phyloP scores from a whole-genome alignment of 164 flowering plant species.

The Aristolochia contorta region DNA sequence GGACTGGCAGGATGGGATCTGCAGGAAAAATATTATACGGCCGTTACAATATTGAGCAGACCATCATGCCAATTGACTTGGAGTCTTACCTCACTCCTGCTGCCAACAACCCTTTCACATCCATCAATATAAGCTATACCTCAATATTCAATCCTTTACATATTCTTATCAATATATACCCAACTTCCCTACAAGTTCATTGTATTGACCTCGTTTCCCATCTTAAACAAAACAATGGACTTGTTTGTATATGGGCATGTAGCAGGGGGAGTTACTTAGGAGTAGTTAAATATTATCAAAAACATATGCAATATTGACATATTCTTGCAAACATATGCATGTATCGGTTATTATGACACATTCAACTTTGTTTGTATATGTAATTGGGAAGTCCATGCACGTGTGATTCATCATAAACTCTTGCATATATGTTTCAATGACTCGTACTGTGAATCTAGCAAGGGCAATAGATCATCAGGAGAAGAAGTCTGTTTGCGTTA shows the following conservation, averaged over 20 bases:
- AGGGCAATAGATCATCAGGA: too few relatives aligned
- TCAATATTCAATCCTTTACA: not conserved
- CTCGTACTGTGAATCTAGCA: too few relatives aligned
- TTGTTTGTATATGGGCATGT: not conserved
- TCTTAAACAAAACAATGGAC: not conserved
- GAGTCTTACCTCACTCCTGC: not conserved
- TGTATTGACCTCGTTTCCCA: not conserved
- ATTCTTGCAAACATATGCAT: too few relatives aligned
- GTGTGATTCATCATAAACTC: too few relatives aligned
- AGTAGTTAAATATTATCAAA: too few relatives aligned
- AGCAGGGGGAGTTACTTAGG: too few relatives aligned
- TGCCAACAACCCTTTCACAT: not conserved
- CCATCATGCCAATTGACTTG: not conserved
- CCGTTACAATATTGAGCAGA: slow-evolving; percentile 1
- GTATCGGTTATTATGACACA: too few relatives aligned
- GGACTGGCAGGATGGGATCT: not conserved
- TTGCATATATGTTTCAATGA: too few relatives aligned
- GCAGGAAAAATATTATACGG: not conserved
- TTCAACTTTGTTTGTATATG: too few relatives aligned
- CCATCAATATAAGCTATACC: not conserved
- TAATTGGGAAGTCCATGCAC: too few relatives aligned
- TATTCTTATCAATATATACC: not conserved
- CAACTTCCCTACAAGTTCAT: not conserved
- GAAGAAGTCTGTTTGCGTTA: too few relatives aligned
- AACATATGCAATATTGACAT: too few relatives aligned